Evolutionary conservation across 1,139 yeast species (phyloP), one percentile per base, ranked within the genome.

Genomic region (Torulaspora pretoriensis): DNA sequence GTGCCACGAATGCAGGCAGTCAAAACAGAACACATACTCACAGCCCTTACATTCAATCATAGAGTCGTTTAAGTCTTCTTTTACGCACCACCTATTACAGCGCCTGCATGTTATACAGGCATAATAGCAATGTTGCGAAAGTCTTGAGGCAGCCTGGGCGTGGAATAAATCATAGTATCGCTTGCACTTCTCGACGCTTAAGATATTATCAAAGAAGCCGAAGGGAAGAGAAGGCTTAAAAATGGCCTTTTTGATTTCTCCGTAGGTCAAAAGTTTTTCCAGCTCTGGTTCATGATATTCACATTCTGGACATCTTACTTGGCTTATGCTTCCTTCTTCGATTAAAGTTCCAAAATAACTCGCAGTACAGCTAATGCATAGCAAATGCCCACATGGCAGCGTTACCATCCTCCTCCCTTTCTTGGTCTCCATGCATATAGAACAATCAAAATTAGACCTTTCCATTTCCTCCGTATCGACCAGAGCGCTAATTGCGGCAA

Each of bases 1-100:
- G 62, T 82, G 90, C 82, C 85, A 81, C 2, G 85, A 77, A 50
- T 76, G 80, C 10, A 71, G 63, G 59, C 89, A 82, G 28, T 70
- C 71, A 49, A 71, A 70, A 57, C 89, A 82, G 55, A 80, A 82
- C 2, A 84, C 82, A 55, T 74, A 71, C 10, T 67, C 61, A 59
- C 88, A 82, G 8, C 60, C 53, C 0, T 71, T 66, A 53, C 90
- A 82, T 13, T 74, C 69, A 7, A 80, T 72, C 49, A 82, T 64
- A n/a, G 72, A 64, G 12, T 76, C 79, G 43, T 72, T 74, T n/a
- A 73, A 63, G 49, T 78, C 67, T 45, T 71, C 69, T 48, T 80
- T 63, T 46, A 78, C 65, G 45, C 77, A 68, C 67, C 72, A 69
- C 28, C 68, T 64, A 17, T 69, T 57, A 55, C 83, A 74, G 36